Percentiles rank a stretch among this genome's conserved stretches.
phyloP scores from a whole-genome alignment of 2,329 filamentous ascomycete genomes.

The Epichloe sp. region DNA sequence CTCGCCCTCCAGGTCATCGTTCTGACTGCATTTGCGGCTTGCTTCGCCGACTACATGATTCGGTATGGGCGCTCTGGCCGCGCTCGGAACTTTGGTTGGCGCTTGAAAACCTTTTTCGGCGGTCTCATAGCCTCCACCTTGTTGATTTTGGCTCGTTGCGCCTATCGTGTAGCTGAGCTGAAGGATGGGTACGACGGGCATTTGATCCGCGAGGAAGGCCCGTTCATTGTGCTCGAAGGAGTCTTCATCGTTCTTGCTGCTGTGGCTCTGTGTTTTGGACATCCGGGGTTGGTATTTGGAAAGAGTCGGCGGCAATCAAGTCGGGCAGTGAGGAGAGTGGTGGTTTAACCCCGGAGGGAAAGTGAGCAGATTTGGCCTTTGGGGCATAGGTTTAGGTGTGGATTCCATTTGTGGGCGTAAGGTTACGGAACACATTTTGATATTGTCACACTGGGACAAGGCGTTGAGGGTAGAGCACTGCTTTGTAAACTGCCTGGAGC shows the following conservation, averaged over 20 bases:
- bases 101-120: conserved; percentile 32
- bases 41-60: conserved; percentile 37
- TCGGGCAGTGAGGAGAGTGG: conserved; percentile 15
- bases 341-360: neutral
- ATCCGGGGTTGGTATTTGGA: conserved; percentile 28
- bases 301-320: conserved; percentile 5
- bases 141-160: conserved; percentile 47
- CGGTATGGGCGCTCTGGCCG: conserved; percentile 24
- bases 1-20: conserved; percentile 46
- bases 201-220: conserved; percentile 37
- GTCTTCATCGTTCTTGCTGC: conserved; percentile 24
- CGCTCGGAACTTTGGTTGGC: conserved; percentile 13
- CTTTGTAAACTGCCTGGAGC: too few relatives aligned
- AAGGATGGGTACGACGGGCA: conserved; percentile 46
- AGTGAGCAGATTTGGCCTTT: neutral
- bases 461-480: too few relatives aligned
- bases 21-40: conserved; percentile 35
- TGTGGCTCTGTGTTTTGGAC: conserved; percentile 24
- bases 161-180: conserved; percentile 54
- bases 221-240: conserved; percentile 43
- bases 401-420: too few relatives aligned
- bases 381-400: too few relatives aligned
- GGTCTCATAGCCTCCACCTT: conserved; percentile 41
- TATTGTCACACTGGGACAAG: too few relatives aligned
- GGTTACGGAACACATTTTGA: too few relatives aligned